These are phyloP conservation scores for Thuidium tamariscinum DNA, from an alignment of 225 moss, liverwort and hornwort genomes.

Conservation along the genomic window DNA sequence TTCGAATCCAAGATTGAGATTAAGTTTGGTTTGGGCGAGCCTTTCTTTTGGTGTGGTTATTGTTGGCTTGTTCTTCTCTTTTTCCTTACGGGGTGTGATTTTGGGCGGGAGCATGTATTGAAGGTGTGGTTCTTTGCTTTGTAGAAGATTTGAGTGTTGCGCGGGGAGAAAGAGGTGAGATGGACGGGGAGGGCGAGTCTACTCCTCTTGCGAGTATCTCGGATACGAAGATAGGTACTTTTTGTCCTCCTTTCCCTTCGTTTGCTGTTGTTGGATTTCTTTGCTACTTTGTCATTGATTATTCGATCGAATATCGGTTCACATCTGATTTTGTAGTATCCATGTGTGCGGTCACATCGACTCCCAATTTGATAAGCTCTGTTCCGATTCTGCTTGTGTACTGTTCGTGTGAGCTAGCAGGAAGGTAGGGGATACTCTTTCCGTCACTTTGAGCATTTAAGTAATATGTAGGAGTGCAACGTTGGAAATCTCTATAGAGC, in stretches of 20 bases:
- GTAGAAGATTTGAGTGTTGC: background rate
- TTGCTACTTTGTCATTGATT: background rate
- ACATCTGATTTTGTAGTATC: background rate
- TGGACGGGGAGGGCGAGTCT: constrained; percentile 2
- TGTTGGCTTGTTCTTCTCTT: background rate
- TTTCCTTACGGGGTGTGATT: background rate
- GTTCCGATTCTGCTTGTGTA: background rate
- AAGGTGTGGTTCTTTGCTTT: background rate
- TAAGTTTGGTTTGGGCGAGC: background rate
- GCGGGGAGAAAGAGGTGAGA: background rate
- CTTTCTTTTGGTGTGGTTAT: background rate
- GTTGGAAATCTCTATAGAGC: too few relatives aligned
- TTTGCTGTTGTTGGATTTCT: background rate
- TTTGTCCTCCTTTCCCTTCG: background rate
- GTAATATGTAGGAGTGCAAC: too few relatives aligned
- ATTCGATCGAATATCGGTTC: background rate
- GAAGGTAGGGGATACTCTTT: background rate
- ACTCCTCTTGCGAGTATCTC: background rate
- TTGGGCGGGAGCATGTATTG: background rate
- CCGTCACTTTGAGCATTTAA: too few relatives aligned
- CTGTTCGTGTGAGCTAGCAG: background rate
- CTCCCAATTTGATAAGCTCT: background rate
- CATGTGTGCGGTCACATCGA: too few relatives aligned
- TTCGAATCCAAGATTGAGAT: background rate
- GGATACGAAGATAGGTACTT: background rate